Evolutionary conservation across 768 basidiomycete species (phyloP), one percentile per base, ranked within the genome.

Genomic region (Lactifluus subvellereus): DNA sequence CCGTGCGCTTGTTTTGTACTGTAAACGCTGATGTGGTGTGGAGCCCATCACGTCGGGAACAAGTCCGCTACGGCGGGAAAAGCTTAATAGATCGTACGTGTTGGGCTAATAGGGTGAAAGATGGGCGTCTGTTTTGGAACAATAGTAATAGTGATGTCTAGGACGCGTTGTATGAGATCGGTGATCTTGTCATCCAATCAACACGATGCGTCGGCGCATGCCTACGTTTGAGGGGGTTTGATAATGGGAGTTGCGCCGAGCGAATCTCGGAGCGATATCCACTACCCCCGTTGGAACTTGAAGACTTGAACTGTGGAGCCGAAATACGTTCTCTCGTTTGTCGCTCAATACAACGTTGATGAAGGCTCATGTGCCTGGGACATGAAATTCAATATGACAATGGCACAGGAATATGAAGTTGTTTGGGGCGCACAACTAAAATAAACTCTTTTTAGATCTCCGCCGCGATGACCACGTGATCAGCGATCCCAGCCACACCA

Each of bases 291-390:
- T 45, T 16, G 10, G 49, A 37, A 51, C 42, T 40, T 7, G 45
- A 20, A 10, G 18, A 6, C n/a, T 47, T 47, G 45, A 9, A 20
- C 14, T 45, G 20, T 9, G 20, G 30, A 20, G 4, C n/a, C n/a
- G 40, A 38, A 58, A 11, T 37, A 45, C n/a, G 3, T 52, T 30
- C 22, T 33, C n/a, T 37, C 10, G 18, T 6, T 43, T 33, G 50
- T 52, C 30, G 27, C 40, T 57, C 42, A 50, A 53, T 53, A 59
- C 45, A 30, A 32, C 6, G 35, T 22, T 18, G 30, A 51, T 51
- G 40, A 59, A 40, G 27, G 10, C 55, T 57, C 57, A 37, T 59
- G 62, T 59, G 51, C 58, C 62, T 59, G 53, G 30, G 53, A 56
- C 20, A 48, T n/a, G 27, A 32, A 45, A 53, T 47, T 47, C 27